phyloP scores from a whole-genome alignment of 2,329 filamentous ascomycete species.

The Diplocarpon rosae region DNA sequence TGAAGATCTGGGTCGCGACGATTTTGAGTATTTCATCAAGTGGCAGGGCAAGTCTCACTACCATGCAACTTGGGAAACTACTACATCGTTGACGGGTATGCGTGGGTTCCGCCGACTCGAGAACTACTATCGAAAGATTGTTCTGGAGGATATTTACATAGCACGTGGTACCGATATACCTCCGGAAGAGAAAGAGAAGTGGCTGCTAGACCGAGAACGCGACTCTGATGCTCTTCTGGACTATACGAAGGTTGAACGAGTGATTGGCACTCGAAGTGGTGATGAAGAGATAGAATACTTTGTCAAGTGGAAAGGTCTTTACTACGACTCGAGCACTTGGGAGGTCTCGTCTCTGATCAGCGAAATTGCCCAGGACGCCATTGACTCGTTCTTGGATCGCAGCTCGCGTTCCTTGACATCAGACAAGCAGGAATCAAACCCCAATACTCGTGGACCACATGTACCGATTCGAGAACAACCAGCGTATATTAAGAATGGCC shows the following conservation, averaged over 20 bases:
- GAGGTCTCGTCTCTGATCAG: constrained; percentile 67
- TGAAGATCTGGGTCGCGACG: constrained; percentile 49
- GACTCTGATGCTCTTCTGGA: constrained; percentile 81
- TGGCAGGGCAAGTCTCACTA: constrained; percentile 95
- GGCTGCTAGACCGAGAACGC: constrained; percentile 87
- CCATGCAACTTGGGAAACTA: constrained; percentile 90
- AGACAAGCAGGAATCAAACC: constrained; percentile 65
- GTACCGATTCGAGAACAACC: constrained; percentile 70
- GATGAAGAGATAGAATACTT: constrained; percentile 80
- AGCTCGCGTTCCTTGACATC: constrained; percentile 71
- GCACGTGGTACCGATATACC: constrained; percentile 62
- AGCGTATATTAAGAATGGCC: constrained; percentile 70
- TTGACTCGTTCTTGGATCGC: constrained; percentile 83
- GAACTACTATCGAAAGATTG: constrained; percentile 82
- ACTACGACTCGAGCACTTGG: constrained; percentile 94
- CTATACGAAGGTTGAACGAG: constrained; percentile 83
- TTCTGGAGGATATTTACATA: constrained; percentile 70
- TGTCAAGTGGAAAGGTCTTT: constrained; percentile 93
- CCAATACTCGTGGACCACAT: constrained; percentile 61
- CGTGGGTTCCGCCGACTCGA: constrained; percentile 83
- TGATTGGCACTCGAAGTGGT: constrained; percentile 73
- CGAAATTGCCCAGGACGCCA: constrained; percentile 71
- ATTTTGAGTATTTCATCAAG: constrained; percentile 90
- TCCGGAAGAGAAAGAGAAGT: constrained; percentile 83
- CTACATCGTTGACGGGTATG: constrained; percentile 60